These are phyloP conservation scores for Penicillium sp. DNA, from an alignment of 2,329 filamentous ascomycete species.

Conservation along the genomic window DNA sequence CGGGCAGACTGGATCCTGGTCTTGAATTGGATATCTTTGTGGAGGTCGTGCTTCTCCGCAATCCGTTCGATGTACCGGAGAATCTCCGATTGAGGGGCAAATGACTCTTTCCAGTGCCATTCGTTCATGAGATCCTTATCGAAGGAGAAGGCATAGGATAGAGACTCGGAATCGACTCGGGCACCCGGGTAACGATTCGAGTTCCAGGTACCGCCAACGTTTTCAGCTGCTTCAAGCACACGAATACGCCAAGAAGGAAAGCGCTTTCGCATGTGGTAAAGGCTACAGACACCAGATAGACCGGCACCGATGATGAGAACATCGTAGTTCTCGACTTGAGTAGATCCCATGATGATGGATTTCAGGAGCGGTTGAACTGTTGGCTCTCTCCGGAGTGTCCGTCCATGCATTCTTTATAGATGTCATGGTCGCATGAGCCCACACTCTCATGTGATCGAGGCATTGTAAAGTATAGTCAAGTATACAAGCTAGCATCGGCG, in stretches of 20 bases:
- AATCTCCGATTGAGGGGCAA: slow-evolving; percentile 36
- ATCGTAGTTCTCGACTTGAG: slow-evolving; percentile 27
- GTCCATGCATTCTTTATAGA: not conserved
- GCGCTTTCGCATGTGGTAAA: slow-evolving; percentile 14
- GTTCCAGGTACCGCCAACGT: slow-evolving; percentile 50
- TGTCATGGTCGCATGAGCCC: not conserved
- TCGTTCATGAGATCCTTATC: slow-evolving; percentile 23
- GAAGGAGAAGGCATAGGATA: slow-evolving; percentile 42
- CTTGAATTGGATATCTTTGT: slow-evolving; percentile 43
- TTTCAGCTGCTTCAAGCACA: slow-evolving; percentile 15
- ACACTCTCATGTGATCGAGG: not conserved
- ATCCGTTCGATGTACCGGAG: slow-evolving; percentile 37
- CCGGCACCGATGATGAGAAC: slow-evolving; percentile 51
- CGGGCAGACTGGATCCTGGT: slow-evolving; percentile 36
- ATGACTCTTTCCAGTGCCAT: slow-evolving; percentile 41
- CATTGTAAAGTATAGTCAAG: not conserved
- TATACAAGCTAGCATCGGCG: slow-evolving; percentile 2
- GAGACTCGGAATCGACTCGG: slow-evolving; percentile 50
- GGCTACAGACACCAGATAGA: slow-evolving; percentile 39
- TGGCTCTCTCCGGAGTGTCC: not conserved
- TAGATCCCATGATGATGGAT: slow-evolving; percentile 11
- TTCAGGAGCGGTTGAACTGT: not conserved
- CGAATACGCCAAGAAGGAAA: slow-evolving; percentile 14
- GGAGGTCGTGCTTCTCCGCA: slow-evolving; percentile 33
- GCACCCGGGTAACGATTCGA: slow-evolving; percentile 52